Conservation (phyloP, 176 grass and related monocot species). For the Miscanthus lutarioriparius region DNA sequence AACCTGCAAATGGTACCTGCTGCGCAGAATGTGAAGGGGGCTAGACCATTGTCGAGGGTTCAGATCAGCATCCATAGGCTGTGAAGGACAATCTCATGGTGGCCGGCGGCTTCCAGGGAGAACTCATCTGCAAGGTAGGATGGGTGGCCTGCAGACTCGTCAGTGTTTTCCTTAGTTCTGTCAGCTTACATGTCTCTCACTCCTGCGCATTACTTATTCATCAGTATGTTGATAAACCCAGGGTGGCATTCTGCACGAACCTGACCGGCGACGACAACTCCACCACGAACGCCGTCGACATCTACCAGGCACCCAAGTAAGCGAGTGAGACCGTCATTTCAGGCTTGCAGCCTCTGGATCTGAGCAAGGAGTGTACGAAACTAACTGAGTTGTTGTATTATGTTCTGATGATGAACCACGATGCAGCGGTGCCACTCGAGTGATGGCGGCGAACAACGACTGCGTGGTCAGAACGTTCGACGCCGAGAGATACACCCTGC, state of each 20-base stretch:
- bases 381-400: too few species aligned
- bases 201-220: neutral
- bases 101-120: constrained; percentile 84
- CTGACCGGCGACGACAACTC: constrained; percentile 59
- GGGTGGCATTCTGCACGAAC: constrained; percentile 59
- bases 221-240: constrained; percentile 62
- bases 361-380: too few species aligned
- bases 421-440: constrained; percentile 47
- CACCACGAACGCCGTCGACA: constrained; percentile 79
- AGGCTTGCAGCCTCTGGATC: neutral
- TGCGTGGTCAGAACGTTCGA: constrained; percentile 62
- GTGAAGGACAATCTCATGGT: constrained; percentile 71
- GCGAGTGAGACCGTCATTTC: neutral
- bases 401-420: neutral
- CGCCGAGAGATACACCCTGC: constrained; percentile 43
- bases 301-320: constrained; percentile 55
- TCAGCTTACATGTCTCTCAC: neutral
- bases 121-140: constrained; percentile 81
- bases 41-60: constrained; percentile 58
- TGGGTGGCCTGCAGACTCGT: neutral
- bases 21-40: constrained; percentile 43
- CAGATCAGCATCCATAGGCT: constrained; percentile 76
- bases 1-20: neutral
- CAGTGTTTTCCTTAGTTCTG: neutral
- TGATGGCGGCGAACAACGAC: constrained; percentile 72